Evolutionary conservation across 1,139 yeast genomes (phyloP), one percentile per base, ranked within the genome.

Genomic region (Pichia sp.): DNA sequence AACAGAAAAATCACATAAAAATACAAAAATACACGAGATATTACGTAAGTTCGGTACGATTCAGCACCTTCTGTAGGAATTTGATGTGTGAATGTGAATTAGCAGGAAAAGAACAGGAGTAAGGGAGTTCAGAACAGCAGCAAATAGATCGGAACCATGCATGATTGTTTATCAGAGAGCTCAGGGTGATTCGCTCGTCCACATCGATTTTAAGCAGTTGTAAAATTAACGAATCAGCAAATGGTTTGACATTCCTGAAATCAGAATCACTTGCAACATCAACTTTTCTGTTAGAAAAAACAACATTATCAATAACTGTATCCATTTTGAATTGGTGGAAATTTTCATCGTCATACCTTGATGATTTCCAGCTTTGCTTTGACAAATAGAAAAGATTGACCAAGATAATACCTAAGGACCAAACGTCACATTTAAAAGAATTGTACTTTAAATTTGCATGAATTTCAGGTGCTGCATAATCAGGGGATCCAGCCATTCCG

Each of bases 401-500:
- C 11, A 76, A 59, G 1, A 77, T 65, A 1, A 77, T 68, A 0
- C 80, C 83, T 30, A 77, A 56, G 0, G 81, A 73, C 84, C 84
- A 79, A 13, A 76, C 61, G 57, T 79, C 83, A 8, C 71, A 69
- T 36, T 63, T 63, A 47, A 60, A 64, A 0, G 80, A 79, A 52
- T 72, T 68, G 59, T 79, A 79, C 16, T 59, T 60, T 13, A 78
- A 60, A 19, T 50, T 52, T 18, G 62, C 53, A 44, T 68, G 69
- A 22, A 75, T 70, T 60, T 79, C 84, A 0, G 84, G 83, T 0
- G 83, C 79, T 33, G 71, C 68, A 57, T 71, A 76, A 13, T 63
- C 58, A 30, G 68, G 70, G 1, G 81, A 74, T 0, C 84, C 84
- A 5, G 76, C 81, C n/a, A 77, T 58, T 0, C 84, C 84, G 25